Evolutionary conservation across 176 grass and related monocot genomes (phyloP).

Genomic region (Poa annua): DNA sequence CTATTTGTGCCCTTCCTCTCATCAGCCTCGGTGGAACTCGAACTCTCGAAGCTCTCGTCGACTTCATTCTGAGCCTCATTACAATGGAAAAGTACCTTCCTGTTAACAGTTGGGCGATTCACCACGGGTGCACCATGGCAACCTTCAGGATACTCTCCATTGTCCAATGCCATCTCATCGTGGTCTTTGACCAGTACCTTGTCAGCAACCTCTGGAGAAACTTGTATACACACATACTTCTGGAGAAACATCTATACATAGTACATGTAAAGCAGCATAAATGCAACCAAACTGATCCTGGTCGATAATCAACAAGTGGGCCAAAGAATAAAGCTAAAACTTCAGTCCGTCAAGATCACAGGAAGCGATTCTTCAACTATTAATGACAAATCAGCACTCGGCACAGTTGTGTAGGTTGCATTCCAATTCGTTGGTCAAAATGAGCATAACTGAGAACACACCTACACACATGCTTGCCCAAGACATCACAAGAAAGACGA

Average conservation of each 20-base stretch:
- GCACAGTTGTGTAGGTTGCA: not conserved
- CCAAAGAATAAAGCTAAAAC: conserved; percentile 10
- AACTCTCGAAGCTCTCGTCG: conserved; percentile 49
- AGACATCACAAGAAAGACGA: not conserved
- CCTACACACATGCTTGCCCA: not conserved
- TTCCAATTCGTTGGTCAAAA: not conserved
- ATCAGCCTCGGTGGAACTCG: conserved; percentile 37
- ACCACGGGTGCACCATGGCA: conserved; percentile 12
- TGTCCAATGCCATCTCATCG: conserved; percentile 40
- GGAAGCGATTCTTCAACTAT: not conserved
- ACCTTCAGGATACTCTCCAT: conserved; percentile 41
- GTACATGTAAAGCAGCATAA: not conserved
- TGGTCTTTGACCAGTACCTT: conserved; percentile 79
- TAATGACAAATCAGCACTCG: not conserved
- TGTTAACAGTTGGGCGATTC: conserved; percentile 20
- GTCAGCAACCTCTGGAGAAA: conserved; percentile 61
- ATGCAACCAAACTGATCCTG: not conserved
- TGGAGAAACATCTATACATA: not conserved
- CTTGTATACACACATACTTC: too few species aligned
- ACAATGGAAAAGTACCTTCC: conserved; percentile 43
- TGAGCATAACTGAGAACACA: not conserved
- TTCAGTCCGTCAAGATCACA: not conserved
- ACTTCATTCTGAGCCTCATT: conserved; percentile 31
- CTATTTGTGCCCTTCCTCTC: conserved; percentile 1
- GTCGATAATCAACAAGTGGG: not conserved